Evolutionary conservation across 805 yeast species (phyloP).

Genomic region (Candida coquimbonensis): DNA sequence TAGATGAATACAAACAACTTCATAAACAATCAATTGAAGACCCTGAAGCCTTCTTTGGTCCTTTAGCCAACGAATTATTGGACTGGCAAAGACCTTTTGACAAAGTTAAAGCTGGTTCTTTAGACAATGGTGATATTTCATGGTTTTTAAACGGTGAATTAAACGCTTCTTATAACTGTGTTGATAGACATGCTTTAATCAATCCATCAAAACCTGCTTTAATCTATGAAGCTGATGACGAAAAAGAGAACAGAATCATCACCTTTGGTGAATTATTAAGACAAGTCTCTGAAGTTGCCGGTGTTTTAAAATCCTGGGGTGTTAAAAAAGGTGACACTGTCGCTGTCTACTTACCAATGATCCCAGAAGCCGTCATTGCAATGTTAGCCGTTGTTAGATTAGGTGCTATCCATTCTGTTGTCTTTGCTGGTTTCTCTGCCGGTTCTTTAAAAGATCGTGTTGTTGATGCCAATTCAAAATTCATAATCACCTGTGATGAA

Average conservation of each 20-base stretch:
- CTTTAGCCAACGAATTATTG: conserved; percentile 63
- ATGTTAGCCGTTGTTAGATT: conserved; percentile 87
- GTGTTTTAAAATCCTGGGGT: conserved; percentile 76
- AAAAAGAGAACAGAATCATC: conserved; percentile 58
- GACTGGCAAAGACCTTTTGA: conserved; percentile 77
- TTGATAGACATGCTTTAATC: conserved; percentile 88
- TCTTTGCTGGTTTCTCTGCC: conserved; percentile 94
- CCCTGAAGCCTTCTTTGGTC: conserved; percentile 78
- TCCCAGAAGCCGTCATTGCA: conserved; percentile 93
- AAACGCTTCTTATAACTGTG: conserved; percentile 90
- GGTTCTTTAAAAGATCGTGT: conserved; percentile 90
- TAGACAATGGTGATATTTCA: conserved; percentile 72
- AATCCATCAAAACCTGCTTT: conserved; percentile 81
- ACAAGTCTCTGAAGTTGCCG: conserved; percentile 82
- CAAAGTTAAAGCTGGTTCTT: conserved; percentile 50
- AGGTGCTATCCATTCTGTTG: conserved; percentile 95
- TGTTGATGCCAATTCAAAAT: conserved; percentile 76
- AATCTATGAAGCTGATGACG: conserved; percentile 93
- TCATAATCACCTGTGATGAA: conserved; percentile 91
- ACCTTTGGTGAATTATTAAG: conserved; percentile 83
- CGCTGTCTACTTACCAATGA: conserved; percentile 96
- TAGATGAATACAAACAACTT: conserved; percentile 63
- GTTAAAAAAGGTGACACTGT: conserved; percentile 93
- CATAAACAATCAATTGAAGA: conserved; percentile 70
- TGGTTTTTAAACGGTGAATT: conserved; percentile 94